Conservation (phyloP, 805 yeast species). For the Cyberlindnera subsufficiens region DNA sequence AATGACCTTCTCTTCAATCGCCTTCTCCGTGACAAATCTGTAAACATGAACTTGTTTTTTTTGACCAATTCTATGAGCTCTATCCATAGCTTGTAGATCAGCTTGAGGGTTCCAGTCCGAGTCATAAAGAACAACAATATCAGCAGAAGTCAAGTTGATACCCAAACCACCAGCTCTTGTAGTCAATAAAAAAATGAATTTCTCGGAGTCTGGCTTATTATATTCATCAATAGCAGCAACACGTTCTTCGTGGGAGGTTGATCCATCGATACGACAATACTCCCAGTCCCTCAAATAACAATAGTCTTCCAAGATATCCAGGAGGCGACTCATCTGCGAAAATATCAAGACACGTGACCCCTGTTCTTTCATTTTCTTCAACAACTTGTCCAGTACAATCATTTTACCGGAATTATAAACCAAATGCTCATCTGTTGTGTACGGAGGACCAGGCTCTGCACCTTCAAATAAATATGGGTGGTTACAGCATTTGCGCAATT, state of each 20-base stretch:
- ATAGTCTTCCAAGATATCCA: constrained; percentile 90
- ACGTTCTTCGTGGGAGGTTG: constrained; percentile 89
- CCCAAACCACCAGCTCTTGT: constrained; percentile 98
- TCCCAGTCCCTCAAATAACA: constrained; percentile 78
- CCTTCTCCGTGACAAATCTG: constrained; percentile 90
- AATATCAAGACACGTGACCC: constrained; percentile 91
- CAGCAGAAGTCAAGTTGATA: constrained; percentile 88
- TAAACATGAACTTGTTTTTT: constrained; percentile 91
- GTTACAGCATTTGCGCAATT: constrained; percentile 90
- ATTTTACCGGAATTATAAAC: constrained; percentile 88
- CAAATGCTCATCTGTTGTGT: constrained; percentile 90
- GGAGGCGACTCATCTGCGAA: constrained; percentile 87
- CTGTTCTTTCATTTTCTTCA: constrained; percentile 60
- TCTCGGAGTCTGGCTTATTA: constrained; percentile 74
- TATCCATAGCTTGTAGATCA: constrained; percentile 95
- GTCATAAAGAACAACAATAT: constrained; percentile 81
- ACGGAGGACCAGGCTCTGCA: constrained; percentile 99
- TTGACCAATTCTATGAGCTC: constrained; percentile 97
- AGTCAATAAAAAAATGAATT: constrained; percentile 79
- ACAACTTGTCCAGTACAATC: constrained; percentile 78
- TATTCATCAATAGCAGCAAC: constrained; percentile 89
- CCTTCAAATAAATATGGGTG: constrained; percentile 97
- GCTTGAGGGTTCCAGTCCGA: constrained; percentile 99
- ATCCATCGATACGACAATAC: constrained; percentile 91
- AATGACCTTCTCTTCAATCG: constrained; percentile 92